Evolutionary conservation across 2,329 filamentous ascomycete genomes (phyloP).

Genomic region (Pyrenochaeta sp.): DNA sequence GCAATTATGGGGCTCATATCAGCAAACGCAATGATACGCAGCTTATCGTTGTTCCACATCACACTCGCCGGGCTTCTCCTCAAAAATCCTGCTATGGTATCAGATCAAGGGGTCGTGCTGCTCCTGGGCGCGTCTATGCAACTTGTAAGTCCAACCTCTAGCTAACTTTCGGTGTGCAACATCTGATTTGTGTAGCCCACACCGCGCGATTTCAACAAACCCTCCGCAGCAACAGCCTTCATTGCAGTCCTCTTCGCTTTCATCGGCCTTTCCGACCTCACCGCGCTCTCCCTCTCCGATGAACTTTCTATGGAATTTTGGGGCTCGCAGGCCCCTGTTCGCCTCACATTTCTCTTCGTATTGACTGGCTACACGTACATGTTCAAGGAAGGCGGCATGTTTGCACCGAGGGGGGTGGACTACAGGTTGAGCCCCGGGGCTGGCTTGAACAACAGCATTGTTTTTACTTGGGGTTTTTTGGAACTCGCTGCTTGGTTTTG

Average conservation of each 20-base stretch:
- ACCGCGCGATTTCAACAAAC: constrained; percentile 71
- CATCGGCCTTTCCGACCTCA: constrained; percentile 58
- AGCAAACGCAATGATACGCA: constrained; percentile 80
- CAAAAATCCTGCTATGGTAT: constrained; percentile 73
- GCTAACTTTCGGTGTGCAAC: background rate
- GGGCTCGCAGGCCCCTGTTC: constrained; percentile 67
- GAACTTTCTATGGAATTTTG: constrained; percentile 56
- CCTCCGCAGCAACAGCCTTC: constrained; percentile 72
- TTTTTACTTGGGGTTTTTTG: constrained; percentile 85
- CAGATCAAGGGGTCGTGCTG: constrained; percentile 81
- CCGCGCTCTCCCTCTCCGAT: constrained; percentile 56
- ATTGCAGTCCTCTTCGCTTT: constrained; percentile 75
- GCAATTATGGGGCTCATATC: constrained; percentile 79
- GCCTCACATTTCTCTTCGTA: constrained; percentile 68
- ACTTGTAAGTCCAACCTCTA: constrained; percentile 65
- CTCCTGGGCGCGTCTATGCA: constrained; percentile 85
- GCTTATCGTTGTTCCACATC: constrained; percentile 83
- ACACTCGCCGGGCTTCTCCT: constrained; percentile 86
- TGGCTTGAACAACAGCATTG: constrained; percentile 80
- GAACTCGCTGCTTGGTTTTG: constrained; percentile 90
- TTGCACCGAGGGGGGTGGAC: constrained; percentile 39
- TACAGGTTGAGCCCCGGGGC: constrained; percentile 57
- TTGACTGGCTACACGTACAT: constrained; percentile 72
- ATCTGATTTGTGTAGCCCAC: constrained; percentile 60
- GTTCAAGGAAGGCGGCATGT: constrained; percentile 63